A percentile compares a stretch with the other conserved stretches of the same genome.
phyloP scores from a whole-genome alignment of 2,329 filamentous ascomycete species.

The Magnaporthiopsis poae region DNA sequence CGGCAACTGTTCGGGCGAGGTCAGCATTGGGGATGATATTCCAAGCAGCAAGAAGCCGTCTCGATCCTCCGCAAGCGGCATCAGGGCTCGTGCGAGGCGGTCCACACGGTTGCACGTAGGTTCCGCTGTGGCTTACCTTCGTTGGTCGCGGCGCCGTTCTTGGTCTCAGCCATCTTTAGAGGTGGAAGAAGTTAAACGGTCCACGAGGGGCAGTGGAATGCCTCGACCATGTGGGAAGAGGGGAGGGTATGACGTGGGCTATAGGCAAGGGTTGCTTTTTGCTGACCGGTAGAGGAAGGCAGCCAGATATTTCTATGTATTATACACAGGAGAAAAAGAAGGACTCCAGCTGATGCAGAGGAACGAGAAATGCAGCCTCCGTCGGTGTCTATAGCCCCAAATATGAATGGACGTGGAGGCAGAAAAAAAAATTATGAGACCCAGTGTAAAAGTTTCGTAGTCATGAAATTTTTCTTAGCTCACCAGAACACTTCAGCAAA shows the following conservation, averaged over 20 bases:
- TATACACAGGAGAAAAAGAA: not conserved
- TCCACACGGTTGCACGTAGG: not conserved
- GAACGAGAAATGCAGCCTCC: not conserved
- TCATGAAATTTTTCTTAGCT: constrained; percentile 8
- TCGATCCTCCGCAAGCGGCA: not conserved
- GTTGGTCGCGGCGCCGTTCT: constrained; percentile 3
- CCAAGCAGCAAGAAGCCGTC: not conserved
- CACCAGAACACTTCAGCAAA: not conserved
- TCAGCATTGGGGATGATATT: not conserved
- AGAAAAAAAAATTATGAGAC: constrained; percentile 5
- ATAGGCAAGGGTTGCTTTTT: not conserved
- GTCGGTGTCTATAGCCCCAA: not conserved
- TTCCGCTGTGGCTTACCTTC: not conserved
- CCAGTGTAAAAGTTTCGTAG: constrained; percentile 2
- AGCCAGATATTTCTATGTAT: not conserved
- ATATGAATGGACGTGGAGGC: not conserved
- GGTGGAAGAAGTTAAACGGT: not conserved
- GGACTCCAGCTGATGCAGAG: not conserved
- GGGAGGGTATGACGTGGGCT: not conserved
- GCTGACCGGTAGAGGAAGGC: not conserved
- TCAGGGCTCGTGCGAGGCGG: not conserved
- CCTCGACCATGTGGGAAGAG: not conserved
- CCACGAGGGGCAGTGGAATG: not conserved
- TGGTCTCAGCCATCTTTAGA: constrained; percentile 7
- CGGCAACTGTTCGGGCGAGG: constrained; percentile 5